Evolutionary conservation across 768 basidiomycete species (phyloP).

Genomic region (Tricholoma sp.): DNA sequence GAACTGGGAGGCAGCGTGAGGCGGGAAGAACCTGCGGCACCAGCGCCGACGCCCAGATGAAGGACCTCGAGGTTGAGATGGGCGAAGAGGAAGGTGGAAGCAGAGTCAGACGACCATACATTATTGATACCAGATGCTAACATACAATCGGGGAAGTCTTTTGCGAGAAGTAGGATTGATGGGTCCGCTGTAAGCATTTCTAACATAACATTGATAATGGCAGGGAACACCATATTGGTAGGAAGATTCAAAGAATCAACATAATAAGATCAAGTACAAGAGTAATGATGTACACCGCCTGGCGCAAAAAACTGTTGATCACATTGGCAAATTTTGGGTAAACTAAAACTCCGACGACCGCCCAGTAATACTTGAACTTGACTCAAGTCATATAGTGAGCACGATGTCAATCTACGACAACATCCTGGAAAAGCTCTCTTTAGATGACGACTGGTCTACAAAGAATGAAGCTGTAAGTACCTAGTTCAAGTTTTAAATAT

Average conservation of each 20-base stretch:
- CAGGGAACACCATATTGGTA: background rate
- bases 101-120: slow-evolving; percentile 34
- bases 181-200: too few relatives aligned
- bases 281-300: too few relatives aligned
- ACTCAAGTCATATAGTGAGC: too few relatives aligned
- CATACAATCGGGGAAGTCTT: too few relatives aligned
- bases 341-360: too few relatives aligned
- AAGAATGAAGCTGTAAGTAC: slow-evolving; percentile 1
- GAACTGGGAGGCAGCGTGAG: slow-evolving; percentile 31
- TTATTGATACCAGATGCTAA: too few relatives aligned
- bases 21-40: slow-evolving; percentile 1
- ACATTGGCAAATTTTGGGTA: too few relatives aligned
- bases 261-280: too few relatives aligned
- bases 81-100: slow-evolving; percentile 45
- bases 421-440: slow-evolving; percentile 1
- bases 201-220: too few relatives aligned
- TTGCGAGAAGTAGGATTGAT: too few relatives aligned
- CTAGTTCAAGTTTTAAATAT: background rate
- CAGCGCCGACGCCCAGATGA: slow-evolving; percentile 39
- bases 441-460: background rate
- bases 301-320: too few relatives aligned
- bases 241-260: background rate
- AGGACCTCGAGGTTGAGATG: slow-evolving; percentile 52
- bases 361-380: too few relatives aligned
- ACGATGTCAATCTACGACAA: slow-evolving; percentile 1